Percentiles rank a stretch among this genome's conserved stretches.
These are phyloP conservation scores for Capsicum baccatum DNA, from an alignment of 257 asterid genomes.

Conservation along the genomic window DNA sequence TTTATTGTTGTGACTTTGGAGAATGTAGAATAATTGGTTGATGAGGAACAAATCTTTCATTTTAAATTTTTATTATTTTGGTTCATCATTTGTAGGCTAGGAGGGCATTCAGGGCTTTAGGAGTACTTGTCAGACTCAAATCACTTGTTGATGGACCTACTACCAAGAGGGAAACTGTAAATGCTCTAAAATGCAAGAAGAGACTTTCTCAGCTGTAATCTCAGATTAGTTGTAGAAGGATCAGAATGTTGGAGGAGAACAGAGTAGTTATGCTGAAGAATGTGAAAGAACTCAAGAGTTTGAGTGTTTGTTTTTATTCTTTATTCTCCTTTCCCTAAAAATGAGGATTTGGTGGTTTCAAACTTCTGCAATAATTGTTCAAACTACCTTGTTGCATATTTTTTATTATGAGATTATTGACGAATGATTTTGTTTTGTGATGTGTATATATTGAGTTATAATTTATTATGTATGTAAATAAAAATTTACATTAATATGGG, in stretches of 20 bases:
- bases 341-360: neutral
- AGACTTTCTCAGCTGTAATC: conserved; percentile 81
- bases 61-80: too few relatives aligned
- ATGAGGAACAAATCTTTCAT: neutral
- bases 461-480: too few relatives aligned
- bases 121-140: conserved; percentile 91
- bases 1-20: neutral
- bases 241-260: conserved; percentile 93
- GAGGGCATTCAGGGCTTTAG: conserved; percentile 80
- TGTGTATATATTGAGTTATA: too few relatives aligned
- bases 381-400: too few relatives aligned
- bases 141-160: conserved; percentile 82
- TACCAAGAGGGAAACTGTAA: conserved; percentile 84
- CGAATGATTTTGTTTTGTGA: too few relatives aligned
- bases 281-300: conserved; percentile 78
- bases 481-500: too few relatives aligned
- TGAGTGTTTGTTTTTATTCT: conserved; percentile 59
- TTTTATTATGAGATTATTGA: too few relatives aligned
- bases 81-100: conserved; percentile 67
- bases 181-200: conserved; percentile 86
- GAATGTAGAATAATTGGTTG: neutral
- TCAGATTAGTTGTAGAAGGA: conserved; percentile 81
- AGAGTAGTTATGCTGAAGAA: conserved; percentile 85
- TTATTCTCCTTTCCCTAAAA: conserved; percentile 21
- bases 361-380: too few relatives aligned